Conservation (phyloP, 2,329 filamentous ascomycete genomes). For the Pseudogymnoascus sp. region DNA sequence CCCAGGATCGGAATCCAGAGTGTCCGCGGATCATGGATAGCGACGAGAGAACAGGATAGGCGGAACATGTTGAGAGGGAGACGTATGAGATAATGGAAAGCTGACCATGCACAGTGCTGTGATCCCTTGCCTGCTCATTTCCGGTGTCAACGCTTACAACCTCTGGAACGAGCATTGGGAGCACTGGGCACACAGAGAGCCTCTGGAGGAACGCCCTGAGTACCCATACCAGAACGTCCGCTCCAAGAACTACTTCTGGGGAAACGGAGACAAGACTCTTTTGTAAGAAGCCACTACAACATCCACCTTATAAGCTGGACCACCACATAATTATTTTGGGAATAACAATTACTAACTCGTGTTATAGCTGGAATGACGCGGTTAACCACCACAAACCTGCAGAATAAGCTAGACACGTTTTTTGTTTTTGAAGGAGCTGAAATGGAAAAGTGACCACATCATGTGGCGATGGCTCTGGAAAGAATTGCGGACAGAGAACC, state of each 20-base stretch:
- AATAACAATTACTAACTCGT: neutral
- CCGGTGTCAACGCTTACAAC: constrained; percentile 75
- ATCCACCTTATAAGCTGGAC: neutral
- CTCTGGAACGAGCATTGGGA: constrained; percentile 97
- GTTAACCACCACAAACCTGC: constrained; percentile 88
- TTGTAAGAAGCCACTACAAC: constrained; percentile 47
- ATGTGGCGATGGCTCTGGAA: constrained; percentile 6
- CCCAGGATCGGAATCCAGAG: constrained; percentile 7
- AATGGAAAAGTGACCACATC: constrained; percentile 3
- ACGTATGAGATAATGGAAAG: neutral
- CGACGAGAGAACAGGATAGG: neutral
- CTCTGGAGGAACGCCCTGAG: constrained; percentile 83
- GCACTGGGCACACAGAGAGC: constrained; percentile 79
- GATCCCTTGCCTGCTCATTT: constrained; percentile 64
- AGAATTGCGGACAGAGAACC: constrained; percentile 1
- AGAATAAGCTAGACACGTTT: constrained; percentile 50
- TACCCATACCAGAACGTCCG: constrained; percentile 98
- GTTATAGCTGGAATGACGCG: constrained; percentile 75
- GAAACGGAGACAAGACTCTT: constrained; percentile 84
- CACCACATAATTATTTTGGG: neutral
- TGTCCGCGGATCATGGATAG: neutral
- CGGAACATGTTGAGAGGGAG: neutral
- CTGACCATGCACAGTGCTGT: constrained; percentile 52
- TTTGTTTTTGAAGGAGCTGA: constrained; percentile 2
- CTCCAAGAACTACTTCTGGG: constrained; percentile 91